Conservation (phyloP, 345 rosid species). For the Raphanus sativus region DNA sequence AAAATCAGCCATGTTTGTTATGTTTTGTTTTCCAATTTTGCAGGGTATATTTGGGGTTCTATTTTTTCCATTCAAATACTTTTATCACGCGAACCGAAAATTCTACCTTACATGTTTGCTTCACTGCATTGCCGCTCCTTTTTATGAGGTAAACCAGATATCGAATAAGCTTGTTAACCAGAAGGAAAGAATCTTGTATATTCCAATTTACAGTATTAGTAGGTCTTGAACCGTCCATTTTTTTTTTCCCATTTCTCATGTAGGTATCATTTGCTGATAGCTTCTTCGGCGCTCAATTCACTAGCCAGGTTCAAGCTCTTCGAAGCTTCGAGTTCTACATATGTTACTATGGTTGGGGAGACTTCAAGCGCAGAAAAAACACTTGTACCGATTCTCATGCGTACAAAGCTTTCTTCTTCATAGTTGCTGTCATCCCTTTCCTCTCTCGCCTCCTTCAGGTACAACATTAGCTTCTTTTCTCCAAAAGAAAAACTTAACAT, state of each 20-base stretch:
- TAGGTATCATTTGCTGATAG: slow-evolving; percentile 69
- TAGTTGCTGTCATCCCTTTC: slow-evolving; percentile 59
- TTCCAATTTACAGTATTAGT: slow-evolving; percentile 5
- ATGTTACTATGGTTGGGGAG: slow-evolving; percentile 50
- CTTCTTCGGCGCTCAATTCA: slow-evolving; percentile 68
- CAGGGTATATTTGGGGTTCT: slow-evolving; percentile 21
- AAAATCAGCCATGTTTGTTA: background rate
- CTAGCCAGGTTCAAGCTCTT: slow-evolving; percentile 49
- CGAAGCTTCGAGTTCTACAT: background rate
- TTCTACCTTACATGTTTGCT: slow-evolving; percentile 33
- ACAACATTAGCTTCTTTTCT: background rate
- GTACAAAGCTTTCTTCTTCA: slow-evolving; percentile 47
- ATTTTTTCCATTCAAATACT: slow-evolving; percentile 30
- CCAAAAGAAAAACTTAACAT: background rate
- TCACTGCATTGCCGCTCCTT: slow-evolving; percentile 37
- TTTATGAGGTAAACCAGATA: slow-evolving; percentile 30
- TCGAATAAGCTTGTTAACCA: background rate
- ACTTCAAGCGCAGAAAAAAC: slow-evolving; percentile 40
- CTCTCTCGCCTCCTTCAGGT: slow-evolving; percentile 62
- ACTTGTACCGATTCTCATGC: slow-evolving; percentile 30
- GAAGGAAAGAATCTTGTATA: background rate
- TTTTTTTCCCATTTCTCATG: slow-evolving; percentile 11
- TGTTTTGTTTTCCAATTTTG: slow-evolving; percentile 8
- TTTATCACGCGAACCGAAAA: slow-evolving; percentile 29
- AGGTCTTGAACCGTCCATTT: background rate